Percentiles rank a stretch among this genome's conserved stretches.
Conservation (phyloP, 163 green algal species). For the Trebouxia gelatinosa region DNA sequence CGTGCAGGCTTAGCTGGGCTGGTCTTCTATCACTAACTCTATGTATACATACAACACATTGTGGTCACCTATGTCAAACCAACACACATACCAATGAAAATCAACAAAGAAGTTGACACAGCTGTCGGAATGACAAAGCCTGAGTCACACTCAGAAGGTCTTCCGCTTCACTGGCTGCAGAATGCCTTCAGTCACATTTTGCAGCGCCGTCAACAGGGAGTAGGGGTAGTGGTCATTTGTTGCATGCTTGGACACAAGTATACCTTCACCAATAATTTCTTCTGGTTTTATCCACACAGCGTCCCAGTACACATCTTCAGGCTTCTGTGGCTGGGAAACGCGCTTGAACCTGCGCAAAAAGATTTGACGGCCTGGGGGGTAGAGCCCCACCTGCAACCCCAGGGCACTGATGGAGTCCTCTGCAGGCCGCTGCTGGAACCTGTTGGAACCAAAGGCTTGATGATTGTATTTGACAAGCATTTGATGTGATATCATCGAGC, state of each 20-base stretch:
- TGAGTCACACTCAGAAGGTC: constrained; percentile 22
- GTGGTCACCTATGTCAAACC: no score
- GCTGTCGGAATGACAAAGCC: no score
- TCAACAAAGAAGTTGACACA: no score
- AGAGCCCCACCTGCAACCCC: constrained; percentile 20
- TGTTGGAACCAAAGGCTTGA: no score
- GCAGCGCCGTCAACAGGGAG: constrained; percentile 1
- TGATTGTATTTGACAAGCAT: no score
- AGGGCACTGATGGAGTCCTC: constrained; percentile 3
- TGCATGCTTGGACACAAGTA: constrained; percentile 27
- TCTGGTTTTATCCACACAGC: constrained; percentile 35
- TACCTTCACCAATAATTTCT: constrained; percentile 37
- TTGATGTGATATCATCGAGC: no score
- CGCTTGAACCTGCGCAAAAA: constrained; percentile 32
- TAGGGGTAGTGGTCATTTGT: constrained; percentile 15
- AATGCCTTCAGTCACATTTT: background rate
- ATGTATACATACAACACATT: no score
- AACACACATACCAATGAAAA: no score
- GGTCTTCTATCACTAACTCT: no score
- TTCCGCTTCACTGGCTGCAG: background rate
- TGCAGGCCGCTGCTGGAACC: constrained; percentile 17
- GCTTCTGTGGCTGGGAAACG: constrained; percentile 1
- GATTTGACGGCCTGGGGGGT: constrained; percentile 22
- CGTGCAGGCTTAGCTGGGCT: no score
- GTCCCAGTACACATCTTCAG: constrained; percentile 30